A percentile compares a stretch with the other conserved stretches of the same genome.
These are phyloP conservation scores for Lagerstroemia fauriei DNA, from an alignment of 441 rosid genomes.

Conservation along the genomic window DNA sequence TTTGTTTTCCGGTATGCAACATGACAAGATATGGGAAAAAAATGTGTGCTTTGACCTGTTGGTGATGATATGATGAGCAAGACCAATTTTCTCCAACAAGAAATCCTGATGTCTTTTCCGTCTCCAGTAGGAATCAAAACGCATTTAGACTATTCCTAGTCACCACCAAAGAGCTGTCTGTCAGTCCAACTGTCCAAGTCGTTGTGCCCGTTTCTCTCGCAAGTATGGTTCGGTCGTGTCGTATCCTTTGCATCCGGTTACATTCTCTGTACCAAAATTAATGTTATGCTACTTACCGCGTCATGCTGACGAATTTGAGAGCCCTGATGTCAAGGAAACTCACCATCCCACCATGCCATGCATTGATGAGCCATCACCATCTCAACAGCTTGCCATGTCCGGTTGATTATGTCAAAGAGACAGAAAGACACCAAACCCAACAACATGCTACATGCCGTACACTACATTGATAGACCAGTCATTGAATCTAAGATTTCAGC, in stretches of 20 bases:
- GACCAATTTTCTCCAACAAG: neutral
- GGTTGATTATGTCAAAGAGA: neutral
- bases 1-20: neutral
- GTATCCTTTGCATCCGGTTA: neutral
- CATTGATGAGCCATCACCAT: neutral
- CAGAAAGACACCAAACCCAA: neutral
- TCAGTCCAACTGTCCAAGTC: no score
- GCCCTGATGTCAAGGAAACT: neutral
- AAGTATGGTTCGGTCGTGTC: neutral
- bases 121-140: neutral
- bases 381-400: neutral
- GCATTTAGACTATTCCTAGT: neutral
- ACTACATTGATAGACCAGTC: neutral
- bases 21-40: neutral
- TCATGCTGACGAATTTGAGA: neutral
- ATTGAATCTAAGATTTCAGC: neutral
- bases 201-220: neutral
- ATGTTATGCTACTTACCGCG: neutral
- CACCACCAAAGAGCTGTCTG: neutral
- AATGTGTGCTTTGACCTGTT: neutral
- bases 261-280: neutral
- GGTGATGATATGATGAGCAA: neutral
- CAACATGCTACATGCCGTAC: neutral
- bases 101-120: neutral
- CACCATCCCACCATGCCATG: neutral